These are phyloP conservation scores for Elasticomyces elasticus DNA, from an alignment of 495 filamentous ascomycete genomes.

Conservation along the genomic window DNA sequence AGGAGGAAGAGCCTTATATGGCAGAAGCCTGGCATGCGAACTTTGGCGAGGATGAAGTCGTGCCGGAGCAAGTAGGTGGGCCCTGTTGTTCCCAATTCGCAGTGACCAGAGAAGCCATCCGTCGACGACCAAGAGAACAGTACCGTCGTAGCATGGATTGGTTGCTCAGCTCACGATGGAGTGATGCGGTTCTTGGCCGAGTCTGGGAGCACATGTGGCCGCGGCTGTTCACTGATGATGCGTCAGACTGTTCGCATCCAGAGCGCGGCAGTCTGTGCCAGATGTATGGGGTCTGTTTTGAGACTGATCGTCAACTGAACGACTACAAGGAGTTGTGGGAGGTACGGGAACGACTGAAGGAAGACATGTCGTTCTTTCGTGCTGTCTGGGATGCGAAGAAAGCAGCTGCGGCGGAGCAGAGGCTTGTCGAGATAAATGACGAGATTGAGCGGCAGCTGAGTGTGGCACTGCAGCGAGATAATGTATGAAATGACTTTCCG, in stretches of 20 bases:
- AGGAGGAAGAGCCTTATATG: slow-evolving; percentile 3
- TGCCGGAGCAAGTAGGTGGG: background rate
- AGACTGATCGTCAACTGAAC: background rate
- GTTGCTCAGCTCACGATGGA: background rate
- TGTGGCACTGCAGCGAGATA: background rate
- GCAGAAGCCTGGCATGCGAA: background rate
- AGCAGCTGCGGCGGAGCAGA: background rate
- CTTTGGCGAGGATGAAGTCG: background rate
- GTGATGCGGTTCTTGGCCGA: background rate
- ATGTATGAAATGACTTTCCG: background rate
- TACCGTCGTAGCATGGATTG: background rate
- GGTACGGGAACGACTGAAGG: slow-evolving; percentile 1
- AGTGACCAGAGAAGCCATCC: background rate
- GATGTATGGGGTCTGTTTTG: slow-evolving; percentile 7
- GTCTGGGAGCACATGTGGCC: slow-evolving; percentile 10
- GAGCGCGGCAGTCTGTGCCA: background rate
- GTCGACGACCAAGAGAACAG: background rate
- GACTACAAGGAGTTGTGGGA: slow-evolving; percentile 8
- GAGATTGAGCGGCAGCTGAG: background rate
- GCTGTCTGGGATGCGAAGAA: background rate
- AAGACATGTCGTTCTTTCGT: background rate
- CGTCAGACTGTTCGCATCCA: background rate
- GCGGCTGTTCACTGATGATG: background rate
- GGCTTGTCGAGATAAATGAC: background rate
- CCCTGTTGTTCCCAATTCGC: slow-evolving; percentile 10